Conservation (phyloP, 805 yeast species). For the Brettanomyces sp. region DNA sequence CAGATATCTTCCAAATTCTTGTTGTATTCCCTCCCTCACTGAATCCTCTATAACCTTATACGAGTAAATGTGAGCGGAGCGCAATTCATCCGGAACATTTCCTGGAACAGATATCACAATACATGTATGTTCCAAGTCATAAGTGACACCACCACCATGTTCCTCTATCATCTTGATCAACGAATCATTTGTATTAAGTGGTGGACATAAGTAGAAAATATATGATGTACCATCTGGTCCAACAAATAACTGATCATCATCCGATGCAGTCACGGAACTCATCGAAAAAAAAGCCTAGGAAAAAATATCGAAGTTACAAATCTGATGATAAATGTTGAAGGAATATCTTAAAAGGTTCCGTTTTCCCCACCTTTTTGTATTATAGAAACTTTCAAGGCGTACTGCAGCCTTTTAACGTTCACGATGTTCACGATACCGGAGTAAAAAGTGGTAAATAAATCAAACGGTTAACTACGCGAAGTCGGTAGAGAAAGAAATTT, state of each 20-base stretch:
- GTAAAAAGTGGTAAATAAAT: background rate
- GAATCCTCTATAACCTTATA: constrained; percentile 11
- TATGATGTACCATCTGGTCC: constrained; percentile 9
- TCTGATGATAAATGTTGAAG: too few species aligned
- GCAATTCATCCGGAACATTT: constrained; percentile 7
- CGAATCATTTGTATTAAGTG: constrained; percentile 6
- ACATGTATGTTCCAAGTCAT: constrained; percentile 7
- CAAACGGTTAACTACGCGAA: background rate
- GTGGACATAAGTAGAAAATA: constrained; percentile 11
- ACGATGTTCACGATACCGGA: too few species aligned
- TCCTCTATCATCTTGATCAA: constrained; percentile 6
- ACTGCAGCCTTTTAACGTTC: too few species aligned
- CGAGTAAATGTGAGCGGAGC: constrained; percentile 10
- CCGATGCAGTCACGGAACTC: background rate
- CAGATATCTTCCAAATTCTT: constrained; percentile 9
- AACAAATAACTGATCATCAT: constrained; percentile 4
- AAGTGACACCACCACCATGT: constrained; percentile 12
- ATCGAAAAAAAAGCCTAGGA: background rate
- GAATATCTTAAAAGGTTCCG: too few species aligned
- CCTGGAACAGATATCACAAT: constrained; percentile 8
- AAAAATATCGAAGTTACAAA: background rate
- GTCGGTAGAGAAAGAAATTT: too few species aligned
- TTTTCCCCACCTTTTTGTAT: too few species aligned
- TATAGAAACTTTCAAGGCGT: too few species aligned
- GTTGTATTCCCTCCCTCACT: constrained; percentile 9